Percentiles rank a stretch among this genome's conserved stretches.
Conservation (phyloP, 2,329 filamentous ascomycete genomes). For the Diatrype stigma region DNA sequence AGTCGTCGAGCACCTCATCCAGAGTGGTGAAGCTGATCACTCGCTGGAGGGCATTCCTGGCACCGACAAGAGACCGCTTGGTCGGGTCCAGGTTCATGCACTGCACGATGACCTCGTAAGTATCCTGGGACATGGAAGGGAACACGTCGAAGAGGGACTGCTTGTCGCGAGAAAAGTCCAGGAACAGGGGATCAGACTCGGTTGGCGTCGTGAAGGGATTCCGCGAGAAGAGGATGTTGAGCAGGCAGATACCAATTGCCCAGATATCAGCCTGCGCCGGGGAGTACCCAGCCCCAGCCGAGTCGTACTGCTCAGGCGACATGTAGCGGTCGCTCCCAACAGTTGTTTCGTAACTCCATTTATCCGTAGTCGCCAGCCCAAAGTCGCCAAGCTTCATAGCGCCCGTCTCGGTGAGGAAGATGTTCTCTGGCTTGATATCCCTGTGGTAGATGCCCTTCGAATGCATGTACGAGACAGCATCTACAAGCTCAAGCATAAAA, state of each 20-base stretch:
- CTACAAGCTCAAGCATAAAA: constrained; percentile 93
- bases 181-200: constrained; percentile 84
- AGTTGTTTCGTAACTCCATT: constrained; percentile 87
- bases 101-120: constrained; percentile 86
- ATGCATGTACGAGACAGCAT: constrained; percentile 87
- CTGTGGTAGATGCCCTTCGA: constrained; percentile 88
- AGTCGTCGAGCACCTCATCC: constrained; percentile 88
- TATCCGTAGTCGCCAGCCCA: constrained; percentile 82
- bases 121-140: constrained; percentile 97
- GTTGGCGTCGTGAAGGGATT: constrained; percentile 93
- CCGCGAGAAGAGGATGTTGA: constrained; percentile 94
- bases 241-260: constrained; percentile 92
- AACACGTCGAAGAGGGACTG: constrained; percentile 98
- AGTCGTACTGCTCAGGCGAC: constrained; percentile 97
- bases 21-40: constrained; percentile 90
- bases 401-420: constrained; percentile 83
- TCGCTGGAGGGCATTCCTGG: constrained; percentile 73
- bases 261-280: constrained; percentile 92
- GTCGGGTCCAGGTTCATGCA: constrained; percentile 87
- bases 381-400: constrained; percentile 97
- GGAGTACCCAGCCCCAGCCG: constrained; percentile 80
- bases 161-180: constrained; percentile 89
- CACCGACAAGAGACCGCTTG: constrained; percentile 76
- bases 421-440: constrained; percentile 99
- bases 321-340: constrained; percentile 99